A percentile compares a stretch with the other conserved stretches of the same genome.
phyloP scores from a whole-genome alignment of 441 rosid genomes.

The Bocquillonia castaneifolia region DNA sequence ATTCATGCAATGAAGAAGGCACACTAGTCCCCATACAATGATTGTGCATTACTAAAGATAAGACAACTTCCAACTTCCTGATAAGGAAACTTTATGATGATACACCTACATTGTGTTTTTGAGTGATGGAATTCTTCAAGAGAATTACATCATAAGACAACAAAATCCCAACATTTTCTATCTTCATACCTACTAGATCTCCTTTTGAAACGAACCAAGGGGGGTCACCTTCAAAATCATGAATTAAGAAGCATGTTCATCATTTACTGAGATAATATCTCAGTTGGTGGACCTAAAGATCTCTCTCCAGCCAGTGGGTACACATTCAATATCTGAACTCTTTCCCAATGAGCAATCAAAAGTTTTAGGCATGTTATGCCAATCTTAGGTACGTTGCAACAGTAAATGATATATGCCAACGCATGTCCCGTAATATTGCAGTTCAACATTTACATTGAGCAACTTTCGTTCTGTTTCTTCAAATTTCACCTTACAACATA shows the following conservation, averaged over 20 bases:
- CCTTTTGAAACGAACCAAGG: background rate
- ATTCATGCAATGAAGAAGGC: constrained; percentile 24
- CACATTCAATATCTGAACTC: no score
- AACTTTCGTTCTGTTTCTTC: constrained; percentile 32
- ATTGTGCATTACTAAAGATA: constrained; percentile 37
- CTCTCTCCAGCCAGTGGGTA: no score
- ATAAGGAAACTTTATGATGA: constrained; percentile 29
- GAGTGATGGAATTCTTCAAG: background rate
- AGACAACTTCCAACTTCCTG: constrained; percentile 29
- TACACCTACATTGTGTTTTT: background rate
- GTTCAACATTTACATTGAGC: constrained; percentile 4
- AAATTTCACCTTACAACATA: constrained; percentile 31
- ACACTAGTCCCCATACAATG: constrained; percentile 28
- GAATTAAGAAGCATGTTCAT: no score
- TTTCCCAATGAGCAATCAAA: no score
- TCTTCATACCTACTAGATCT: constrained; percentile 6
- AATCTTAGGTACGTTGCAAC: no score
- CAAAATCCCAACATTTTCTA: constrained; percentile 12
- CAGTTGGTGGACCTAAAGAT: background rate
- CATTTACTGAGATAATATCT: no score
- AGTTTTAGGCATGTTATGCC: background rate
- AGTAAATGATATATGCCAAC: background rate
- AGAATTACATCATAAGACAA: constrained; percentile 11
- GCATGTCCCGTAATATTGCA: background rate
- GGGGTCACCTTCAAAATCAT: constrained; percentile 8